Percentiles rank a stretch among this genome's conserved stretches.
These are phyloP conservation scores for Pseudonitzschia multistriata DNA, from an alignment of 108 stramenopile species.

Conservation along the genomic window DNA sequence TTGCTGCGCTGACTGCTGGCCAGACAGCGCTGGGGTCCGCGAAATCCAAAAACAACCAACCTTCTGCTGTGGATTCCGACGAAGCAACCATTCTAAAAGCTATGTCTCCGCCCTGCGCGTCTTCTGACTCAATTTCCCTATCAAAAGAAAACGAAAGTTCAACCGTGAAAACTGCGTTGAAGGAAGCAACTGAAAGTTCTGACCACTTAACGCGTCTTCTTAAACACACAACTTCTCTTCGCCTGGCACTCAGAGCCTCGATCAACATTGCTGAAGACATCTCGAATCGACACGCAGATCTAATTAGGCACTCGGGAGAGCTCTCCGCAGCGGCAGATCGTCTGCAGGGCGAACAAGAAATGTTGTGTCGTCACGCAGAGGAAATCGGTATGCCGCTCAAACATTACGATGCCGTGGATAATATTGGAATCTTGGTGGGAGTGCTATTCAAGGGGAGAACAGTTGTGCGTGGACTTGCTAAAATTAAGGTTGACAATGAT, in stretches of 20 bases:
- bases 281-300: slow-evolving; percentile 71
- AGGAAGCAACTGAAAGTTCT: slow-evolving; percentile 36
- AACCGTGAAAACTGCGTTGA: slow-evolving; percentile 34
- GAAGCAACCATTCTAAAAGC: slow-evolving; percentile 30
- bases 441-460: slow-evolving; percentile 72
- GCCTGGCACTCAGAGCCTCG: slow-evolving; percentile 64
- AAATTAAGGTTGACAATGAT: slow-evolving; percentile 77
- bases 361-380: slow-evolving; percentile 64
- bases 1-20: slow-evolving; percentile 76
- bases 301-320: slow-evolving; percentile 82
- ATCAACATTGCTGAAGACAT: slow-evolving; percentile 79
- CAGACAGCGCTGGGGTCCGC: slow-evolving; percentile 28
- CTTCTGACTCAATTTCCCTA: slow-evolving; percentile 17
- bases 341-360: slow-evolving; percentile 72
- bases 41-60: not conserved
- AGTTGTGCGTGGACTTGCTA: slow-evolving; percentile 68
- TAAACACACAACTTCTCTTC: slow-evolving; percentile 63
- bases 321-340: slow-evolving; percentile 87
- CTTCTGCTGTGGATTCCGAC: slow-evolving; percentile 18
- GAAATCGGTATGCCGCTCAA: slow-evolving; percentile 83
- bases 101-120: slow-evolving; percentile 47
- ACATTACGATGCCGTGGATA: slow-evolving; percentile 86
- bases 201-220: slow-evolving; percentile 52
- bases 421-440: slow-evolving; percentile 68
- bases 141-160: slow-evolving; percentile 21